These are phyloP conservation scores for Coemansia guatemalensis DNA, from an alignment of 192 early-diverging fungal genomes.

Conservation along the genomic window DNA sequence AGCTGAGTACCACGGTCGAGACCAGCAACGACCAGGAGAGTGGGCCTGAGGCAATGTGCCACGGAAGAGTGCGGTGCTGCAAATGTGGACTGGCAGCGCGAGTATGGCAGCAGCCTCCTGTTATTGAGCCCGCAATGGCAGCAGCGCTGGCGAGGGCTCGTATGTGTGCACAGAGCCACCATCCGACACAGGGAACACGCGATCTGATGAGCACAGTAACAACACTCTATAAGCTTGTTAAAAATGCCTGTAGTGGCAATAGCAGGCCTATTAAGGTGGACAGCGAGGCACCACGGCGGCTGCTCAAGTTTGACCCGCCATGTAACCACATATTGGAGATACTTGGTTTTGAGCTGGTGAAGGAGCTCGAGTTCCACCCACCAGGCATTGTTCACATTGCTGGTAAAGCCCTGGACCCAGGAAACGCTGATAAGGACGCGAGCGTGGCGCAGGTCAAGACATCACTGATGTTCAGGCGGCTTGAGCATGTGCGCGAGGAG, in stretches of 20 bases:
- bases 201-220: constrained; percentile 27
- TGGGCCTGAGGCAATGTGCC: constrained; percentile 6
- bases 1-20: constrained; percentile 3
- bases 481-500: constrained; percentile 31
- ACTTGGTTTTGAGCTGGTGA: constrained; percentile 31
- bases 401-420: background rate
- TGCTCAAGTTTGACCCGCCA: constrained; percentile 42
- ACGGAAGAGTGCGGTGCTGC: constrained; percentile 33
- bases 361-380: constrained; percentile 24
- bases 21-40: constrained; percentile 2
- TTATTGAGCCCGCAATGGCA: constrained; percentile 15
- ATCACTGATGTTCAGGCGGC: constrained; percentile 11
- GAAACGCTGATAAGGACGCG: background rate
- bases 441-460: background rate
- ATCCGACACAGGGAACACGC: constrained; percentile 38
- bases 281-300: constrained; percentile 20
- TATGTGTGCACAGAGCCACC: constrained; percentile 18
- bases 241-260: constrained; percentile 35
- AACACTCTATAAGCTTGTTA: constrained; percentile 18
- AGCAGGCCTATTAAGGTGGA: constrained; percentile 10
- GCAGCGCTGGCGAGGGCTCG: constrained; percentile 23
- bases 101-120: constrained; percentile 8
- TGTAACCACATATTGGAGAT: constrained; percentile 33
- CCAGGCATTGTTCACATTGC: constrained; percentile 10
- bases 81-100: constrained; percentile 19